A percentile compares a stretch with the other conserved stretches of the same genome.
phyloP scores from a whole-genome alignment of 1,284 basidiomycete species.

The Clitocybe nebularis region DNA sequence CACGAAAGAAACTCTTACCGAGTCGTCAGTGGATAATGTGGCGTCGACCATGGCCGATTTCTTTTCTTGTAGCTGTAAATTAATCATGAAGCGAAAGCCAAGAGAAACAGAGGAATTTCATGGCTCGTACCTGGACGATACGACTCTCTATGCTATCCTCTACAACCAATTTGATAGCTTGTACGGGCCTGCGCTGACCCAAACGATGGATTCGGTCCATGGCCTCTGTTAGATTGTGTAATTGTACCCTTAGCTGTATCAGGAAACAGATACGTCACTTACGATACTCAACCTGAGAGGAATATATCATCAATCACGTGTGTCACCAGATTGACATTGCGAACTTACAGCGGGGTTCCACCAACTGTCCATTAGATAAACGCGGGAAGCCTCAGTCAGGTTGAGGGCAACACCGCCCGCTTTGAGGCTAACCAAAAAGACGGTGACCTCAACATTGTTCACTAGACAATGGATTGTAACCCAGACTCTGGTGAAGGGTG shows the following conservation, averaged over 20 bases:
- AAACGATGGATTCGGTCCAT: conserved; percentile 96
- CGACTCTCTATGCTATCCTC: conserved; percentile 97
- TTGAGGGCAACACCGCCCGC: conserved; percentile 96
- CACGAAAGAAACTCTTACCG: conserved; percentile 36
- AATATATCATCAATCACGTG: conserved; percentile 12
- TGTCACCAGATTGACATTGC: conserved; percentile 11
- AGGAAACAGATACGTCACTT: no score
- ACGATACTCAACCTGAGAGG: conserved; percentile 63
- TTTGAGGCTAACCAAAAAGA: conserved; percentile 95
- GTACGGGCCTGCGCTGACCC: conserved; percentile 89
- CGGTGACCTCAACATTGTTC: conserved; percentile 91
- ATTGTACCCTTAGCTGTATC: no score
- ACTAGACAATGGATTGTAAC: no score
- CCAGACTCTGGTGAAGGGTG: no score
- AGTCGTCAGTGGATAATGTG: conserved; percentile 73
- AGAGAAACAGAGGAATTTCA: neutral
- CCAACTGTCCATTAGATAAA: conserved; percentile 91
- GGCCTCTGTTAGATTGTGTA: conserved; percentile 60
- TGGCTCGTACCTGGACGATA: conserved; percentile 80
- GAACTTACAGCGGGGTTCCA: conserved; percentile 80
- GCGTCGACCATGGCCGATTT: conserved; percentile 85
- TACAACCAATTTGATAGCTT: conserved; percentile 91
- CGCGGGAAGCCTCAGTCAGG: conserved; percentile 88
- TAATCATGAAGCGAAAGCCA: conserved; percentile 12
- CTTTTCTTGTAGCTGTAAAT: conserved; percentile 83